A percentile compares a stretch with the other conserved stretches of the same genome.
phyloP scores from a whole-genome alignment of 2,329 filamentous ascomycete genomes.

The Xylaria sp. region DNA sequence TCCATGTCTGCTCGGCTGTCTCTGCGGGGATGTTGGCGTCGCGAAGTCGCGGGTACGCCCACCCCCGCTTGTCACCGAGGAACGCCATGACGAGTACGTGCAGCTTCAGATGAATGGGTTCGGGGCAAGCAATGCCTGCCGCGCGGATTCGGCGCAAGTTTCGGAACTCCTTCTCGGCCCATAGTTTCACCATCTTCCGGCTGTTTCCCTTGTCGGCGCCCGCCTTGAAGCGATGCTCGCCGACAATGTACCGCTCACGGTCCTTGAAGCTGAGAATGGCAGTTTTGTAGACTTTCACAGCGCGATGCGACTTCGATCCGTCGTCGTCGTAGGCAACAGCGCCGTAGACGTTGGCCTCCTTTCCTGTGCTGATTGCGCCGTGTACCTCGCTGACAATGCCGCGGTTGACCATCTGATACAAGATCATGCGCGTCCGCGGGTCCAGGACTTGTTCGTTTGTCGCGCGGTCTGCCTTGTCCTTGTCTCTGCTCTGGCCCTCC shows the following conservation, averaged over 20 bases:
- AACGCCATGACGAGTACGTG: slow-evolving; percentile 96
- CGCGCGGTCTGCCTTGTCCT: slow-evolving; percentile 87
- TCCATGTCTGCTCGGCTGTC: slow-evolving; percentile 68
- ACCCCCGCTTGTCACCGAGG: slow-evolving; percentile 78
- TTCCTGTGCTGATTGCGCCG: slow-evolving; percentile 91
- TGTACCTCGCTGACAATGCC: slow-evolving; percentile 86
- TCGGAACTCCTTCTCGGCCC: slow-evolving; percentile 97
- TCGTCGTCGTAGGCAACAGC: slow-evolving; percentile 62
- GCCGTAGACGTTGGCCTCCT: slow-evolving; percentile 97
- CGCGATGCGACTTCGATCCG: slow-evolving; percentile 61
- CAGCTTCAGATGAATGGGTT: slow-evolving; percentile 82
- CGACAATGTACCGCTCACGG: slow-evolving; percentile 89
- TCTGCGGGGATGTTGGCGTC: slow-evolving; percentile 72
- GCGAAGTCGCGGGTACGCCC: slow-evolving; percentile 80
- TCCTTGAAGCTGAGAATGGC: slow-evolving; percentile 98
- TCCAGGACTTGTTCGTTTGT: slow-evolving; percentile 94
- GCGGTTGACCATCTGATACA: slow-evolving; percentile 93
- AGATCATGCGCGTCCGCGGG: slow-evolving; percentile 87
- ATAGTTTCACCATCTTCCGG: slow-evolving; percentile 94
- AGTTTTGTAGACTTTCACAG: slow-evolving; percentile 99
- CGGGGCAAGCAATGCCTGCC: slow-evolving; percentile 83
- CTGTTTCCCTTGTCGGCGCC: slow-evolving; percentile 94
- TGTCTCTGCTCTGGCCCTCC: slow-evolving; percentile 51
- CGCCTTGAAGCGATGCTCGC: slow-evolving; percentile 84
- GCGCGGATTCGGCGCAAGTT: slow-evolving; percentile 81